Evolutionary conservation across 345 rosid genomes (phyloP), one percentile per base, ranked within the genome.

Genomic region (Litchi chinensis): DNA sequence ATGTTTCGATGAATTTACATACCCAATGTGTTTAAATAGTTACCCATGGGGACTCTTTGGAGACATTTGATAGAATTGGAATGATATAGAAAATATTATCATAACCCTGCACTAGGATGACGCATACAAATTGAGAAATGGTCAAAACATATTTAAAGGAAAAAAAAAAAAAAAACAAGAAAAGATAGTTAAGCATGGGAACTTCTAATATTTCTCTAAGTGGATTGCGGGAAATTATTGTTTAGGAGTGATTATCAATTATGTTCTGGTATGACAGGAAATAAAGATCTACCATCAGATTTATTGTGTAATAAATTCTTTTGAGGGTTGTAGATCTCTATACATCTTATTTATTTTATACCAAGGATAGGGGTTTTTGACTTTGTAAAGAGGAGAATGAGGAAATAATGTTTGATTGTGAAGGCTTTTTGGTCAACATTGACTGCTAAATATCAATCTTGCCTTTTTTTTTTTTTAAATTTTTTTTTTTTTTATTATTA

Each of bases 231-330:
- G n/a, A 37, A 21, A n/a, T 48, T 10, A 71, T 24, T 50, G 73
- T 50, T 50, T 19, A 24, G 74, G 74, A 71, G 62, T 71, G 26
- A 19, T 52, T 48, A 68, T 3, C 40, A 65, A 65, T 50, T 18
- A 5, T 15, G 19, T 50, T 50, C 15, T 50, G 56, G 13, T 50
- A 50, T 50, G 56, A 50, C 56, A 50, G 18, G 19, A 50, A 48
- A 10, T 50, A 50, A 50, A 50, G 56, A 50, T 50, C 56, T 13
- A 50, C 19, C 56, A 11, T 11, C 10, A 21, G 12, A 41, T n/a
- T 18, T 69, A 12, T 69, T 69, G 57, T 46, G 15, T 13, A 32
- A 13, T 32, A 18, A 40, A 13, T 32, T 32, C 39, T 65, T 65
- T 65, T 32, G 18, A 50, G 22, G 69, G 21, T 65, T 32, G 19